Evolutionary conservation across 2,329 filamentous ascomycete genomes (phyloP).

Genomic region (Fusarium sp.): DNA sequence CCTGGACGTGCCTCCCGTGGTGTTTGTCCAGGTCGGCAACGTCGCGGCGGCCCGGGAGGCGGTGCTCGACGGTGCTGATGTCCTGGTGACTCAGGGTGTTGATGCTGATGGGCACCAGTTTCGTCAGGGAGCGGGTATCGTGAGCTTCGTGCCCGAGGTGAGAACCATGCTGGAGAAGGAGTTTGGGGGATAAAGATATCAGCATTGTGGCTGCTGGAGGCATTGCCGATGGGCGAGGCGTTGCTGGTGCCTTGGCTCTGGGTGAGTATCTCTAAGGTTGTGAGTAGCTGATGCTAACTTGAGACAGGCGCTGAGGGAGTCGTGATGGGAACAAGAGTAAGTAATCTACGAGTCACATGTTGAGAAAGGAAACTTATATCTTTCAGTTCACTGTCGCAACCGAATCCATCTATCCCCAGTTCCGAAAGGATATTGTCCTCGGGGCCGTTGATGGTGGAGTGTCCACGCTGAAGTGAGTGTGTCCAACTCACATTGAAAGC

Average conservation of each 20-base stretch:
- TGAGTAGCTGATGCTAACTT: background rate
- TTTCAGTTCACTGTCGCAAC: constrained; percentile 58
- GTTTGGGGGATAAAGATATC: constrained; percentile 50
- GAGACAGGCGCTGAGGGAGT: constrained; percentile 56
- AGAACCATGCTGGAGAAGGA: constrained; percentile 57
- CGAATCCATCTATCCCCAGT: constrained; percentile 58
- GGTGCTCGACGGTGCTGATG: constrained; percentile 63
- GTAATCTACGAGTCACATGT: constrained; percentile 4
- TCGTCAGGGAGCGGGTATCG: constrained; percentile 63
- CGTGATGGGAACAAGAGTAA: constrained; percentile 59
- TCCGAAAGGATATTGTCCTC: constrained; percentile 56
- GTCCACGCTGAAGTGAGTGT: constrained; percentile 59
- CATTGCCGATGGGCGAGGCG: constrained; percentile 67
- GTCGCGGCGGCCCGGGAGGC: constrained; percentile 66
- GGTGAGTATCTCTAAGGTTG: constrained; percentile 52
- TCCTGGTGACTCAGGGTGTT: constrained; percentile 71
- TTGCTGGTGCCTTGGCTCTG: constrained; percentile 66
- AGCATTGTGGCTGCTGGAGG: constrained; percentile 70
- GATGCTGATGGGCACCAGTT: constrained; percentile 76
- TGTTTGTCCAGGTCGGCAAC: constrained; percentile 73
- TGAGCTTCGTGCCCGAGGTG: constrained; percentile 70
- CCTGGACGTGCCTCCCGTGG: constrained; percentile 53
- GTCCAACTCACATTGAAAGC: background rate
- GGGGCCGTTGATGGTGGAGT: constrained; percentile 57
- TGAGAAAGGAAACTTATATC: constrained; percentile 6